A percentile compares a stretch with the other conserved stretches of the same genome.
Conservation (phyloP, 2,329 filamentous ascomycete genomes). For the Zymoseptoria ardabiliae region DNA sequence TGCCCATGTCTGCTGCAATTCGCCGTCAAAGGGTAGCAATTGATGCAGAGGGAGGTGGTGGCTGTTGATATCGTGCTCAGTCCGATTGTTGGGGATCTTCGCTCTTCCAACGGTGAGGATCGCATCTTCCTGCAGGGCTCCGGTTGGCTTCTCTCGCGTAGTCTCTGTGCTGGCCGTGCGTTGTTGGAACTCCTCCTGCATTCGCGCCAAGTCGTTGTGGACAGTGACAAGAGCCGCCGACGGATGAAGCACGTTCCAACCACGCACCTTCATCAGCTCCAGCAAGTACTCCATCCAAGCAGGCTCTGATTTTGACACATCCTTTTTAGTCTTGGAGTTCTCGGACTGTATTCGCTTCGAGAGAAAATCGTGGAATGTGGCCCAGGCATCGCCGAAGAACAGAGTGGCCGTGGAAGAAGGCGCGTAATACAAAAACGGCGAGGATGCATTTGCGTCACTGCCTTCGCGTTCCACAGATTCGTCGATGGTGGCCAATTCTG, state of each 20-base stretch:
- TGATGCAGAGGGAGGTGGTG: constrained; percentile 34
- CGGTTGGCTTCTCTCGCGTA: background rate
- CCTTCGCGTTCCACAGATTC: constrained; percentile 24
- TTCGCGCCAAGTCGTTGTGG: constrained; percentile 66
- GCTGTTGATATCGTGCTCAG: constrained; percentile 41
- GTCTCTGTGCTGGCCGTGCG: constrained; percentile 3
- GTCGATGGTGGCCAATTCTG: constrained; percentile 26
- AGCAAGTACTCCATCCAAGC: constrained; percentile 73
- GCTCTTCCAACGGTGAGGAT: constrained; percentile 30
- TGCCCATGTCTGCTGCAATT: constrained; percentile 42
- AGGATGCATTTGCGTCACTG: constrained; percentile 25
- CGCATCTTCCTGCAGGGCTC: constrained; percentile 22
- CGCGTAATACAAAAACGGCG: constrained; percentile 75
- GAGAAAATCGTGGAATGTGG: constrained; percentile 74
- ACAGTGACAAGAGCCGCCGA: constrained; percentile 56
- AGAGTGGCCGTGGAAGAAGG: constrained; percentile 76
- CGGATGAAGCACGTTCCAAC: constrained; percentile 76
- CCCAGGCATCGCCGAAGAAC: constrained; percentile 80
- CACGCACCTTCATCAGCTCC: constrained; percentile 66
- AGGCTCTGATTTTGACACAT: constrained; percentile 61
- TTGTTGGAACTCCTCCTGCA: constrained; percentile 58
- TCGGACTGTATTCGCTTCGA: constrained; percentile 44
- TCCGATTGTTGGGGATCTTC: constrained; percentile 21
- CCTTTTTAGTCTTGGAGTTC: constrained; percentile 38
- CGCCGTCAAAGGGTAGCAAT: constrained; percentile 41